These are phyloP conservation scores for Calonectria fujianensis DNA, from an alignment of 2,329 filamentous ascomycete genomes.

Conservation along the genomic window DNA sequence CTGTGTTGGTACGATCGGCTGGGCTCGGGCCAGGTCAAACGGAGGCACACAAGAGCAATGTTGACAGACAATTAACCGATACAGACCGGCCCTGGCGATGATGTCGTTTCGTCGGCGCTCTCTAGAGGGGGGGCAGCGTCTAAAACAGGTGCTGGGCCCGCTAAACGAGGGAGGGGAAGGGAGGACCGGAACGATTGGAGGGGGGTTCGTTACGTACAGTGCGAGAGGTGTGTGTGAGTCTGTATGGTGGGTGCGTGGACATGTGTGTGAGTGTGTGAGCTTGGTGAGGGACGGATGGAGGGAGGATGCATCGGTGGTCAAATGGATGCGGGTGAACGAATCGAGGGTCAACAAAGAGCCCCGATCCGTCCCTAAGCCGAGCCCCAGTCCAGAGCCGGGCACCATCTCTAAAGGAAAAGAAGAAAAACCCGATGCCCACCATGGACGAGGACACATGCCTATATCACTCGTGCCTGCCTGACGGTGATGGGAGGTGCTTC, in stretches of 20 bases:
- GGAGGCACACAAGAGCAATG: background rate
- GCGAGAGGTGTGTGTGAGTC: constrained; percentile 23
- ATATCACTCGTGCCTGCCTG: background rate
- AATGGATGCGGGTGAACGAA: constrained; percentile 31
- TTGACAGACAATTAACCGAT: constrained; percentile 22
- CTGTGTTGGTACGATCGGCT: constrained; percentile 5
- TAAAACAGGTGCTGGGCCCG: constrained; percentile 35
- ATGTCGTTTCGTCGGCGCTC: constrained; percentile 34
- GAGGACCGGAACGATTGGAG: constrained; percentile 27
- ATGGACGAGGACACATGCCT: constrained; percentile 8
- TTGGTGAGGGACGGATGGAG: constrained; percentile 31
- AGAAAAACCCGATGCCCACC: background rate
- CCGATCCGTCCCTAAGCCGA: background rate
- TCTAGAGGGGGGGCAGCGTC: constrained; percentile 26
- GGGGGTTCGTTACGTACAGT: constrained; percentile 32
- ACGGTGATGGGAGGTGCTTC: background rate
- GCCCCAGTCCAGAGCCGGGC: background rate
- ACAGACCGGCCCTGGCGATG: constrained; percentile 36
- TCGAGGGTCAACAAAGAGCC: constrained; percentile 21
- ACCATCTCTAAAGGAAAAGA: background rate
- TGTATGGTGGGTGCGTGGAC: constrained; percentile 21
- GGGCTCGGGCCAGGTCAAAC: constrained; percentile 12
- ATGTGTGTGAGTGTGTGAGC: constrained; percentile 14
- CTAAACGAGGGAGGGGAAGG: constrained; percentile 36
- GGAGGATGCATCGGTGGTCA: constrained; percentile 16